phyloP scores from a whole-genome alignment of 2,329 filamentous ascomycete genomes.

The Ascocoryne sarcoides region DNA sequence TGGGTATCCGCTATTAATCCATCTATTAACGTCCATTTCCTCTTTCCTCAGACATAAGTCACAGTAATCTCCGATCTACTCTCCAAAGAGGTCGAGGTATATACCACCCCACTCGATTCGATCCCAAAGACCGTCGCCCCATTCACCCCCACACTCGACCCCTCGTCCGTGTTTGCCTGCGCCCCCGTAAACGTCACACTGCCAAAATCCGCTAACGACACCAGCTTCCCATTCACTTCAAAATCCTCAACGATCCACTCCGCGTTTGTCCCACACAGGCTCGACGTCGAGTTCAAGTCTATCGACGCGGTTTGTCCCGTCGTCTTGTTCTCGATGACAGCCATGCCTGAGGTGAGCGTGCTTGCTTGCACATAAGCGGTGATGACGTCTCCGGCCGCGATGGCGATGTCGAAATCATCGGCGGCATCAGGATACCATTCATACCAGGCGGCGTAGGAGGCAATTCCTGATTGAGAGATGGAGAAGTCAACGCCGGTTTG shows the following conservation, averaged over 20 bases:
- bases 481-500: constrained; percentile 51
- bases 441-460: constrained; percentile 47
- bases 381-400: constrained; percentile 38
- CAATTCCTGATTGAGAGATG: constrained; percentile 33
- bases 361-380: constrained; percentile 31
- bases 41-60: not conserved
- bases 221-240: constrained; percentile 32
- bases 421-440: constrained; percentile 52
- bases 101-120: not conserved
- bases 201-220: constrained; percentile 40
- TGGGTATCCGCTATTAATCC: no score
- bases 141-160: not conserved
- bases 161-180: not conserved
- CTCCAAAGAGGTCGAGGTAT: not conserved
- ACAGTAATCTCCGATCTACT: not conserved
- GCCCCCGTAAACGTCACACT: constrained; percentile 33
- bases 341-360: constrained; percentile 33
- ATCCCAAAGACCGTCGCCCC: not conserved
- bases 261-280: constrained; percentile 38
- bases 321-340: constrained; percentile 36
- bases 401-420: constrained; percentile 41
- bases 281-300: constrained; percentile 31
- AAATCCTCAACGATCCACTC: constrained; percentile 48
- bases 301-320: constrained; percentile 35
- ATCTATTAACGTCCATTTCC: no score